A percentile compares a stretch with the other conserved stretches of the same genome.
These are phyloP conservation scores for Paramecium primaurelia DNA, from an alignment of 73 alveolate genomes.

Conservation along the genomic window DNA sequence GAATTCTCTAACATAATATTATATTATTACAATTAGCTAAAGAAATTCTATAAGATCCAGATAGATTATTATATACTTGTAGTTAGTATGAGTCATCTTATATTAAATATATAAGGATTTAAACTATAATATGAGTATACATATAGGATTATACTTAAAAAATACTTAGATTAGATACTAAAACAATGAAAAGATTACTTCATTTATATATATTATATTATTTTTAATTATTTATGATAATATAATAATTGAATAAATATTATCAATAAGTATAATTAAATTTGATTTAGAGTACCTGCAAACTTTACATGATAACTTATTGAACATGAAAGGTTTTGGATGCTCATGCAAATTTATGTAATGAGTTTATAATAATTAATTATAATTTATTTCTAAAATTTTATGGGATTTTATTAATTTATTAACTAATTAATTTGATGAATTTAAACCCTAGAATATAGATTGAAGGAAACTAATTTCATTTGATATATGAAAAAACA, in stretches of 20 bases:
- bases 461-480: background rate
- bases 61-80: background rate
- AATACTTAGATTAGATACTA: background rate
- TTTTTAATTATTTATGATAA: background rate
- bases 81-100: background rate
- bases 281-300: slow-evolving; percentile 8
- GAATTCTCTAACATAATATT: background rate
- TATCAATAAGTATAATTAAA: background rate
- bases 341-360: background rate
- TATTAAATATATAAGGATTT: no score
- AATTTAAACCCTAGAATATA: background rate
- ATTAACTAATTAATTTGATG: background rate
- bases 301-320: background rate
- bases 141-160: background rate
- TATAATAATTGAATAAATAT: background rate
- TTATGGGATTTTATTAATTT: background rate
- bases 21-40: background rate
- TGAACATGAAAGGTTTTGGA: slow-evolving; percentile 1
- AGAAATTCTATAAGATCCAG: background rate
- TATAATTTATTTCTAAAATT: background rate
- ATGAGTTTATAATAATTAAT: background rate
- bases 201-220: background rate
- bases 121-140: background rate
- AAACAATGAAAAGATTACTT: background rate
- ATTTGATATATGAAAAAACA: background rate